Evolutionary conservation across 768 basidiomycete genomes (phyloP).

Genomic region (Mycena chlorophos): DNA sequence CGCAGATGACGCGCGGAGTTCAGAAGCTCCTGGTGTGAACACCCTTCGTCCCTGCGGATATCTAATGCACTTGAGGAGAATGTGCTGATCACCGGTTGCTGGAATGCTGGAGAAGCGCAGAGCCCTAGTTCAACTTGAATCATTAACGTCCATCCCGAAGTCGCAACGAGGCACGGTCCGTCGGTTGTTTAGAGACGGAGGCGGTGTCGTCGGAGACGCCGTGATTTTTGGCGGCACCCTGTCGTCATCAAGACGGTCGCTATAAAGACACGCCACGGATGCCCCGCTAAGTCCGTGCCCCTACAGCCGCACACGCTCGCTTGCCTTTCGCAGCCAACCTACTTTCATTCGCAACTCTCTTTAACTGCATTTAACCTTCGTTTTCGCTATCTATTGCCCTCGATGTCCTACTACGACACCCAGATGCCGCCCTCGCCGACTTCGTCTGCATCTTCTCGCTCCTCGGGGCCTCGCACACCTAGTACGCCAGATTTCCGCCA

Average conservation of each 20-base stretch:
- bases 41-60: no score
- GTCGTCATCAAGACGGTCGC: not conserved
- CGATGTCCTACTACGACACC: constrained; percentile 17
- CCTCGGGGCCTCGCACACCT: constrained; percentile 21
- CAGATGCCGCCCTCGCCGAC: constrained; percentile 18
- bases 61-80: no score
- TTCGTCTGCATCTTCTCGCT: constrained; percentile 19
- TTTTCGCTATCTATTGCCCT: constrained; percentile 1
- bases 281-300: not conserved
- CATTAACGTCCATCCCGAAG: no score
- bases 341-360: constrained; percentile 18
- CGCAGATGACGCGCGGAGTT: no score
- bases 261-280: constrained; percentile 5
- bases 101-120: no score
- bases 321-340: not conserved
- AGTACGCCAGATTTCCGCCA: constrained; percentile 8
- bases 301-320: not conserved
- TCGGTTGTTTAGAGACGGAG: constrained; percentile 18
- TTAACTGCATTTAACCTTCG: constrained; percentile 16
- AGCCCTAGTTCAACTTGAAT: no score
- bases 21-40: no score
- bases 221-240: not conserved
- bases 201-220: constrained; percentile 7
- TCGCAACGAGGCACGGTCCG: no score
- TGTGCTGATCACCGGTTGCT: no score